Evolutionary conservation across 1,139 yeast species (phyloP).

Genomic region (Zygoascus hellenicus): DNA sequence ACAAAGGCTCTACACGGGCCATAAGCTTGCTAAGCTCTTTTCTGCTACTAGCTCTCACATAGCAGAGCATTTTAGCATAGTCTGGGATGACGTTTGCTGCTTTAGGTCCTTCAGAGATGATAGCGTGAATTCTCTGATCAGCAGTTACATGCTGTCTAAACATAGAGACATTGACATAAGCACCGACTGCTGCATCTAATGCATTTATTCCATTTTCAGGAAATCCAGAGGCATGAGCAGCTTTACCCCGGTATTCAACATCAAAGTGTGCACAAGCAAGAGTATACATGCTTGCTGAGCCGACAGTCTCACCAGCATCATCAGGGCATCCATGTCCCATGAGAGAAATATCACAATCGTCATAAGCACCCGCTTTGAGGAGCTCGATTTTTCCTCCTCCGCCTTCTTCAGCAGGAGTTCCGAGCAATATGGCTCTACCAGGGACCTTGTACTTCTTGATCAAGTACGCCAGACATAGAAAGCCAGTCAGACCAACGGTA

Average conservation of each 20-base stretch:
- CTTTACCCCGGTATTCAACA: slow-evolving; percentile 11
- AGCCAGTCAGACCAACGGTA: slow-evolving; percentile 21
- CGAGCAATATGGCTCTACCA: slow-evolving; percentile 26
- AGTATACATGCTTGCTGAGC: neutral
- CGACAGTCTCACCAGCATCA: neutral
- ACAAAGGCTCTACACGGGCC: neutral
- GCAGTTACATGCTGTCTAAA: slow-evolving; percentile 13
- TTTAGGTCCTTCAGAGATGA: slow-evolving; percentile 12
- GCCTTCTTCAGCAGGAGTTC: slow-evolving; percentile 30
- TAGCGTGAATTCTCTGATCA: slow-evolving; percentile 11
- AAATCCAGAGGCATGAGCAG: slow-evolving; percentile 13
- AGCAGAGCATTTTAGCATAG: neutral
- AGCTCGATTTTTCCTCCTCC: slow-evolving; percentile 27
- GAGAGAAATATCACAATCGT: slow-evolving; percentile 23
- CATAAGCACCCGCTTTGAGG: slow-evolving; percentile 27
- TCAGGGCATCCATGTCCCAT: slow-evolving; percentile 24
- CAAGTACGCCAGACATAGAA: slow-evolving; percentile 19
- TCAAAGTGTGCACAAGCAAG: neutral
- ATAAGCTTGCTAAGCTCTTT: neutral
- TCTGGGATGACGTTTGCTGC: slow-evolving; percentile 15
- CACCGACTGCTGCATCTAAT: slow-evolving; percentile 12
- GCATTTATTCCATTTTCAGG: slow-evolving; percentile 16
- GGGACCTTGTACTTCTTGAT: slow-evolving; percentile 22
- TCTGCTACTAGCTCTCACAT: neutral
- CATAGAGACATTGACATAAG: slow-evolving; percentile 11